Percentiles rank a stretch among this genome's conserved stretches.
Evolutionary conservation across 306 rosid species (phyloP).

Genomic region (Fagus sylvatica): DNA sequence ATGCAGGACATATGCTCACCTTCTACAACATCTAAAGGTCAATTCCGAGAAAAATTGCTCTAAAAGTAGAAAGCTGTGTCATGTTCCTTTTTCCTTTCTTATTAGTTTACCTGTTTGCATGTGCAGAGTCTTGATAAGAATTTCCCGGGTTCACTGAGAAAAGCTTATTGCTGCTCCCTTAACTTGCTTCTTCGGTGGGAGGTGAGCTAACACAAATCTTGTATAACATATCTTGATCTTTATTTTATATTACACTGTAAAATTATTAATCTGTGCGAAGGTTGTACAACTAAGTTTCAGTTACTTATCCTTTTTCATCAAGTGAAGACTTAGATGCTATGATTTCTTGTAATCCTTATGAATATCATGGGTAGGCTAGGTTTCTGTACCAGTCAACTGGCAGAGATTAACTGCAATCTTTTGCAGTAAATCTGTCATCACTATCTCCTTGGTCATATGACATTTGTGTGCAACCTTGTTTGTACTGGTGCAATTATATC

Average conservation of each 20-base stretch:
- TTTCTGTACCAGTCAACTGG: neutral
- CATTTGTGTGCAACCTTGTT: neutral
- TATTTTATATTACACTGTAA: neutral
- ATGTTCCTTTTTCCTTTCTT: constrained; percentile 7
- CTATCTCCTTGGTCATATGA: neutral
- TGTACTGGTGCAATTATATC: neutral
- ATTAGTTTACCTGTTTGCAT: constrained; percentile 25
- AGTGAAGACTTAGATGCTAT: neutral
- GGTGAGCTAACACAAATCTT: constrained; percentile 57
- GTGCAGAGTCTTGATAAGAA: constrained; percentile 86
- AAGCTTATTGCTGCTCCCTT: constrained; percentile 87
- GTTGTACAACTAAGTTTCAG: constrained; percentile 3
- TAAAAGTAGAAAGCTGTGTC: constrained; percentile 12
- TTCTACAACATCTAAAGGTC: constrained; percentile 90
- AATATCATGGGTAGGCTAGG: neutral
- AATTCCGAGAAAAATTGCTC: constrained; percentile 17
- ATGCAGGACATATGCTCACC: constrained; percentile 92
- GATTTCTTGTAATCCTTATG: neutral
- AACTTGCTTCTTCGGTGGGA: constrained; percentile 93
- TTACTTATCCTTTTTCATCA: constrained; percentile 12
- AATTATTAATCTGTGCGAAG: constrained; percentile 15
- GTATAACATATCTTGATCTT: constrained; percentile 18
- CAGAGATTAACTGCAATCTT: neutral
- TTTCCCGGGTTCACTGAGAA: constrained; percentile 65
- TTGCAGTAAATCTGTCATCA: neutral